Percentiles rank a stretch among this genome's conserved stretches.
Conservation (phyloP, 257 asterid species). For the Capsicum baccatum region DNA sequence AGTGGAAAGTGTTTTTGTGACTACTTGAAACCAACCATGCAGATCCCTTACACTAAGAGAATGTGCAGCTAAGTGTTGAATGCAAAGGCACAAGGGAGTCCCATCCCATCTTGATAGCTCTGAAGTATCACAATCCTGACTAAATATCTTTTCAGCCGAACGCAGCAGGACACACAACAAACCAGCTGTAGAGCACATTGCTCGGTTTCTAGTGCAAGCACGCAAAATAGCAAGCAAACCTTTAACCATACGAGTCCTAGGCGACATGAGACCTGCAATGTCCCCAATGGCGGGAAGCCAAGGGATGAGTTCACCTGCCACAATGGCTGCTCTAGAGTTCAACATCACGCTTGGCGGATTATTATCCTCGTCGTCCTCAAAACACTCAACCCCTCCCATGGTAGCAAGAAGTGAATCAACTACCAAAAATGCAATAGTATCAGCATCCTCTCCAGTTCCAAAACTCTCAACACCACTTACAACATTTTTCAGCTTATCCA, state of each 20-base stretch:
- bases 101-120: constrained; percentile 83
- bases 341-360: constrained; percentile 99
- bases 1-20: constrained; percentile 65
- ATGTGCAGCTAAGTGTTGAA: constrained; percentile 91
- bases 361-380: constrained; percentile 88
- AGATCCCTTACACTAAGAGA: constrained; percentile 83
- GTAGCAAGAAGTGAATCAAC: constrained; percentile 98
- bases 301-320: constrained; percentile 93
- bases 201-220: constrained; percentile 95
- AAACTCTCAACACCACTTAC: constrained; percentile 87
- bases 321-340: constrained; percentile 98
- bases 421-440: constrained; percentile 71
- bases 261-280: constrained; percentile 86
- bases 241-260: constrained; percentile 95
- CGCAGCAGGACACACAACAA: constrained; percentile 72
- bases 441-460: constrained; percentile 78
- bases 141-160: constrained; percentile 80
- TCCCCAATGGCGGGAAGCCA: constrained; percentile 89
- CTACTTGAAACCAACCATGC: constrained; percentile 79
- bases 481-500: constrained; percentile 80
- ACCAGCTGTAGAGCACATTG: constrained; percentile 95
- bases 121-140: constrained; percentile 52
- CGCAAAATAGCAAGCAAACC: constrained; percentile 95
- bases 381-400: constrained; percentile 99
- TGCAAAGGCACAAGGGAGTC: constrained; percentile 84